phyloP scores from a whole-genome alignment of 1,139 yeast species.

The Pichia sp. region DNA sequence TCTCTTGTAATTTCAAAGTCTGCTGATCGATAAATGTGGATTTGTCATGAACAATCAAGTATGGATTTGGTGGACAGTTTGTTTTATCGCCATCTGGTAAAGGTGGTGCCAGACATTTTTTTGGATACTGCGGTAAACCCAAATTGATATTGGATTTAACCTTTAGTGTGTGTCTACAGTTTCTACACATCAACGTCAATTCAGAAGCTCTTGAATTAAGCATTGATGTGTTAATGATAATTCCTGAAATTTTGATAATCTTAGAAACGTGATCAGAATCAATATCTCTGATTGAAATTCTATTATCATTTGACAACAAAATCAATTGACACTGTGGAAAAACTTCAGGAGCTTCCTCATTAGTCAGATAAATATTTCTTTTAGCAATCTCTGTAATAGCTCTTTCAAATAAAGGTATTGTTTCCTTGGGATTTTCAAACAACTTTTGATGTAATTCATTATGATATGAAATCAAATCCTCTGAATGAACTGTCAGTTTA shows the following conservation, averaged over 20 bases:
- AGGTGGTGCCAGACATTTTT: constrained; percentile 47
- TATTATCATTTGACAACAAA: constrained; percentile 63
- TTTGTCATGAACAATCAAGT: constrained; percentile 86
- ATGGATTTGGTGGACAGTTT: constrained; percentile 87
- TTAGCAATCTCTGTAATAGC: constrained; percentile 91
- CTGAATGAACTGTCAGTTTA: constrained; percentile 67
- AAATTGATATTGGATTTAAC: constrained; percentile 66
- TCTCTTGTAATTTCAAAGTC: constrained; percentile 83
- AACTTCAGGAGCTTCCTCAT: constrained; percentile 44
- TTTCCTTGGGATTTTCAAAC: constrained; percentile 80
- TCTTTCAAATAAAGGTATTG: constrained; percentile 80
- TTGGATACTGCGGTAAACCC: constrained; percentile 74
- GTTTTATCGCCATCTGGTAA: constrained; percentile 52
- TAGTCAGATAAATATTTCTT: constrained; percentile 57
- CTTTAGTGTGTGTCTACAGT: constrained; percentile 74
- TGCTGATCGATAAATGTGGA: constrained; percentile 93
- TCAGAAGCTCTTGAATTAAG: constrained; percentile 81
- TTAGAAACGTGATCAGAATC: constrained; percentile 86
- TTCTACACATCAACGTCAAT: constrained; percentile 79
- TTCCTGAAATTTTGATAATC: constrained; percentile 87
- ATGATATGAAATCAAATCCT: constrained; percentile 78
- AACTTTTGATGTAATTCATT: constrained; percentile 83
- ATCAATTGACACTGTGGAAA: constrained; percentile 84
- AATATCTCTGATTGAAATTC: constrained; percentile 68
- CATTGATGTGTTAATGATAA: constrained; percentile 86